phyloP scores from a whole-genome alignment of 2,329 filamentous ascomycete genomes.

The Talaromyces sp. region DNA sequence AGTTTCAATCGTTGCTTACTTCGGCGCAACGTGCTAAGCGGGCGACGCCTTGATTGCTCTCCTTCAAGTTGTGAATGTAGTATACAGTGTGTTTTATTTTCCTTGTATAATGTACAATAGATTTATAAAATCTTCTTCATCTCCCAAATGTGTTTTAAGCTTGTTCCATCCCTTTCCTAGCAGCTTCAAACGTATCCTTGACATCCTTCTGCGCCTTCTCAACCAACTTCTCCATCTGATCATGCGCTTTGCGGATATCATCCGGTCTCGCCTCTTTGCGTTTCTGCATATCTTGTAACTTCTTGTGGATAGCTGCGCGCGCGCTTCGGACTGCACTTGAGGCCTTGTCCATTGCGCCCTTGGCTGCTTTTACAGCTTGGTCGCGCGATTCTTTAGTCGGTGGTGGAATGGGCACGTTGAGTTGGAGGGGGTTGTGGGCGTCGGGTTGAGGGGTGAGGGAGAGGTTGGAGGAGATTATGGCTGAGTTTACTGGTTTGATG shows the following conservation, averaged over 20 bases:
- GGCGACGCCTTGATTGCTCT: conserved; percentile 4
- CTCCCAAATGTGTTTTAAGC: conserved; percentile 19
- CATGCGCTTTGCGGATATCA: conserved; percentile 45
- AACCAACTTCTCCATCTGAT: conserved; percentile 47
- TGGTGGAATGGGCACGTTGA: conserved; percentile 46
- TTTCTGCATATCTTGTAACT: conserved; percentile 43
- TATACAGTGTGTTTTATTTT: background rate
- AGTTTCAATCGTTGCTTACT: conserved; percentile 36
- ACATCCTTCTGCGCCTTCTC: conserved; percentile 47
- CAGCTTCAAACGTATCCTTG: conserved; percentile 44
- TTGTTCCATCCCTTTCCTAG: conserved; percentile 38
- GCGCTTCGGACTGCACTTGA: conserved; percentile 39
- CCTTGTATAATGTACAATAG: conserved; percentile 2
- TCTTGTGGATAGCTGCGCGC: conserved; percentile 44
- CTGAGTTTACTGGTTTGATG: conserved; percentile 43
- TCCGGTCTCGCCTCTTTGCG: conserved; percentile 44
- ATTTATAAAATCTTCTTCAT: background rate
- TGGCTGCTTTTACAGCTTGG: conserved; percentile 38
- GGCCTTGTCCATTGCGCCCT: conserved; percentile 44
- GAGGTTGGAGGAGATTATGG: conserved; percentile 41
- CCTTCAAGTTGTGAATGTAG: background rate
- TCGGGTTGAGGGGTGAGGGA: conserved; percentile 44
- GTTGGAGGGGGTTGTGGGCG: conserved; percentile 42
- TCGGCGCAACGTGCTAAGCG: conserved; percentile 28
- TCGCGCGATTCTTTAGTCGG: conserved; percentile 47